phyloP scores from a whole-genome alignment of 1,284 basidiomycete genomes.

The Schizopora paradoxa region DNA sequence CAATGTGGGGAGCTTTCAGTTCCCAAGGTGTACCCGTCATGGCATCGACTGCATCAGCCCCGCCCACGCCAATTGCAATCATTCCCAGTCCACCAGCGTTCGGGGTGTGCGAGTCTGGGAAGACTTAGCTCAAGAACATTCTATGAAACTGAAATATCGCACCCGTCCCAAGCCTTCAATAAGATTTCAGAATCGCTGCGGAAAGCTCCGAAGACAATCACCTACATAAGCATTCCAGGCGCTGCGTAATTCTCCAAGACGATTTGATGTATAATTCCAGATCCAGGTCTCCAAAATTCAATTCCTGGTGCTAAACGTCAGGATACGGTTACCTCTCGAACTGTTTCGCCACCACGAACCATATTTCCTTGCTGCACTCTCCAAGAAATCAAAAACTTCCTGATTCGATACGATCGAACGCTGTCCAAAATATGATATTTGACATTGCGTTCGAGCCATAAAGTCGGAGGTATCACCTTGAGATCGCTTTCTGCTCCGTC shows the following conservation, averaged over 20 bases:
- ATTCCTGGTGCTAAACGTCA: constrained; percentile 39
- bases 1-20: constrained; percentile 87
- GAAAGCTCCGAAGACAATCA: constrained; percentile 15
- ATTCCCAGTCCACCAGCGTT: constrained; percentile 98
- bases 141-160: constrained; percentile 25
- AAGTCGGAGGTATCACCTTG: constrained; percentile 45
- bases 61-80: constrained; percentile 97
- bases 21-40: constrained; percentile 99
- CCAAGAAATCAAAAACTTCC: constrained; percentile 97
- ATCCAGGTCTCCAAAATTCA: constrained; percentile 95
- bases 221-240: constrained; percentile 78
- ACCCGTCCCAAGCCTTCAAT: constrained; percentile 70
- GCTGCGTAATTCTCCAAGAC: constrained; percentile 98
- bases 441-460: constrained; percentile 3
- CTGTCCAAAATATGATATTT: constrained; percentile 33
- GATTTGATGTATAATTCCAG: constrained; percentile 97
- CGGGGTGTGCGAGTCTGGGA: constrained; percentile 91
- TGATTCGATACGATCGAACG: constrained; percentile 85
- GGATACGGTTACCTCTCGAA: background rate
- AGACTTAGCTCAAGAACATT: constrained; percentile 1
- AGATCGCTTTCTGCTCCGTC: constrained; percentile 81
- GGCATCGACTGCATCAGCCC: constrained; percentile 98
- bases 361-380: constrained; percentile 93
- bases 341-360: constrained; percentile 34
- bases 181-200: constrained; percentile 16